These are phyloP conservation scores for Alternaria brassicae DNA, from an alignment of 2,329 filamentous ascomycete species.

Conservation along the genomic window DNA sequence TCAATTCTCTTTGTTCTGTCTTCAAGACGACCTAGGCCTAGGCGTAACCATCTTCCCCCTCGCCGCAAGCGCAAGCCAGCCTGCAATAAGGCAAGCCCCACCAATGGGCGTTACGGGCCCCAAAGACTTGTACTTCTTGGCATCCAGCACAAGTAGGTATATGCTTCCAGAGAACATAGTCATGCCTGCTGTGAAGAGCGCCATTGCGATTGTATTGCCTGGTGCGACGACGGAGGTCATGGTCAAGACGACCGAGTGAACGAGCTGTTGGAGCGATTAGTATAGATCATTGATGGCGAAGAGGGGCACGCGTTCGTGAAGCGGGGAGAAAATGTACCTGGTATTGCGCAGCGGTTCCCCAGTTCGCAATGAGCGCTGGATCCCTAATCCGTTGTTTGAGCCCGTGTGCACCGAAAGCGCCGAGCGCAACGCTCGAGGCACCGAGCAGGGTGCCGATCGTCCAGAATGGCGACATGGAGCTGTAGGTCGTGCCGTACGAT, in stretches of 20 bases:
- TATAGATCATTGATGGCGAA: background rate
- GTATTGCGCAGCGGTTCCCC: constrained; percentile 71
- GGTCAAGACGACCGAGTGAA: constrained; percentile 68
- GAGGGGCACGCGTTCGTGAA: background rate
- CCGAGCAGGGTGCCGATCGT: constrained; percentile 69
- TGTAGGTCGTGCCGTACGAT: constrained; percentile 7
- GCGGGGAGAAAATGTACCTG: constrained; percentile 55
- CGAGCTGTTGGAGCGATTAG: constrained; percentile 60
- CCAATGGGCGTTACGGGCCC: constrained; percentile 72
- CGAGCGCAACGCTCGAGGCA: constrained; percentile 66
- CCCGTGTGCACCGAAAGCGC: constrained; percentile 73
- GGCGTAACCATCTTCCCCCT: constrained; percentile 27
- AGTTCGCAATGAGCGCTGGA: constrained; percentile 65
- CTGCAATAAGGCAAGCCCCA: constrained; percentile 68
- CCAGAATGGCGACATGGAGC: constrained; percentile 60
- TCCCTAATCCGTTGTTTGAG: constrained; percentile 68
- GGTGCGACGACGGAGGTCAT: constrained; percentile 61
- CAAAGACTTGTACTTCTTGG: constrained; percentile 64
- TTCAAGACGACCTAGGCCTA: constrained; percentile 1
- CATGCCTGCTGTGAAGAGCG: constrained; percentile 69
- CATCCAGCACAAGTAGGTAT: constrained; percentile 69
- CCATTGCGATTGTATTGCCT: constrained; percentile 63
- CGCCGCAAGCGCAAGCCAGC: constrained; percentile 63
- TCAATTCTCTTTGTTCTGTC: background rate
- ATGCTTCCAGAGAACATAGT: constrained; percentile 72